Conservation (phyloP, 148 eudicot species). For the Nepenthes mirabilis region DNA sequence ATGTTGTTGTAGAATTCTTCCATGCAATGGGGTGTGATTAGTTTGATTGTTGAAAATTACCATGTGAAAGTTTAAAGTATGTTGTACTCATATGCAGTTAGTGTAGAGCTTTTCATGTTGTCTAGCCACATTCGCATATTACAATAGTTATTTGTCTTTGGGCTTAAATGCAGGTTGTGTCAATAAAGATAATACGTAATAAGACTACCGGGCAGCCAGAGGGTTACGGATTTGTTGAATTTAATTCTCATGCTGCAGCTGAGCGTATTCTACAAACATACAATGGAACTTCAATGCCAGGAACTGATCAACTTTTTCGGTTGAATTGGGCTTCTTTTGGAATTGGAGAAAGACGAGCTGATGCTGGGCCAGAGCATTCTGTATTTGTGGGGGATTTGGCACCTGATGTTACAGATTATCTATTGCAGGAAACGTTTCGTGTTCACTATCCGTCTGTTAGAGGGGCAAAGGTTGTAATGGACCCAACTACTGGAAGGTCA, state of each 20-base stretch:
- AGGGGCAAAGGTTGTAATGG: slow-evolving; percentile 94
- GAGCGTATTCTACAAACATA: slow-evolving; percentile 71
- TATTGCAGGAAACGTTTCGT: slow-evolving; percentile 85
- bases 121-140: no score
- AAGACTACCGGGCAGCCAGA: slow-evolving; percentile 85
- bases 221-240: slow-evolving; percentile 98
- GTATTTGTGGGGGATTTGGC: slow-evolving; percentile 97
- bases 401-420: slow-evolving; percentile 83
- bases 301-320: slow-evolving; percentile 78
- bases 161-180: slow-evolving; percentile 45
- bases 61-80: no score
- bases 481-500: slow-evolving; percentile 81
- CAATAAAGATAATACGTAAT: slow-evolving; percentile 80
- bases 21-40: no score
- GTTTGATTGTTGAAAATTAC: no score
- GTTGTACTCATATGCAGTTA: no score
- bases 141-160: neutral
- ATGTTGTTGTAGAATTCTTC: no score
- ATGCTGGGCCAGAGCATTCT: slow-evolving; percentile 87
- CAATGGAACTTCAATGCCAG: slow-evolving; percentile 89
- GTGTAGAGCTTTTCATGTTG: no score
- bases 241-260: slow-evolving; percentile 70
- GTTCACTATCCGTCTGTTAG: slow-evolving; percentile 83
- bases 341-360: slow-evolving; percentile 70
- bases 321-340: slow-evolving; percentile 98